These are phyloP conservation scores for Rhodocollybia butyracea DNA, from an alignment of 768 basidiomycete species.

Conservation along the genomic window DNA sequence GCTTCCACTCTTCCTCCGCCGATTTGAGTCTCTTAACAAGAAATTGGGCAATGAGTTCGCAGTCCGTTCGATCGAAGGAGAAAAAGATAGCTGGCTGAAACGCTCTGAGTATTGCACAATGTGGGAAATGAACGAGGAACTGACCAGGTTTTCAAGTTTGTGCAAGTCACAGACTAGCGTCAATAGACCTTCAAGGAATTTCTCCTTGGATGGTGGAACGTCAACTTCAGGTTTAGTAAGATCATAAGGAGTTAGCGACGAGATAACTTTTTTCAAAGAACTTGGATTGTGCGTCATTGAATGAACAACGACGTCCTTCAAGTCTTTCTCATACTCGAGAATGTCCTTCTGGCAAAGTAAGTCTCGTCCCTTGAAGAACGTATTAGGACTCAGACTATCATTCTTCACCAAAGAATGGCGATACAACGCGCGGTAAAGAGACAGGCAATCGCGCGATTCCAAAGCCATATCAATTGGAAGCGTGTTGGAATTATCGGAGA, in stretches of 20 bases:
- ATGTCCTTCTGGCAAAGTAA: slow-evolving; percentile 59
- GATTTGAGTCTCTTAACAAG: slow-evolving; percentile 33
- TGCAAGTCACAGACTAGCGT: background rate
- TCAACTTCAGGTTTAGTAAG: background rate
- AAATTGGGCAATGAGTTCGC: slow-evolving; percentile 47
- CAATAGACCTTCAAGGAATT: background rate
- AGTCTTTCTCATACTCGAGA: slow-evolving; percentile 49
- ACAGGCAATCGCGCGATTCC: slow-evolving; percentile 55
- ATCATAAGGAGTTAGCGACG: background rate
- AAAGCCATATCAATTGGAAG: slow-evolving; percentile 64
- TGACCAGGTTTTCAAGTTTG: background rate
- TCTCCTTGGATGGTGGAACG: background rate
- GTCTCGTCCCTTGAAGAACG: slow-evolving; percentile 38
- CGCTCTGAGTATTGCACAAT: background rate
- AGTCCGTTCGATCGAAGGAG: slow-evolving; percentile 57
- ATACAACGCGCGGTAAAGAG: slow-evolving; percentile 45
- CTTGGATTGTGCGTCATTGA: slow-evolving; percentile 19
- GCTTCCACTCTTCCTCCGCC: slow-evolving; percentile 51
- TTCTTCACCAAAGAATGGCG: slow-evolving; percentile 20
- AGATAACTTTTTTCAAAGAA: background rate
- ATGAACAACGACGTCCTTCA: slow-evolving; percentile 40
- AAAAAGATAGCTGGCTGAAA: slow-evolving; percentile 65
- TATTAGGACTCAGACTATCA: slow-evolving; percentile 34
- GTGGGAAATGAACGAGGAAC: background rate
- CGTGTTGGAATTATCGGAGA: slow-evolving; percentile 47